phyloP scores from a whole-genome alignment of 164 flowering plant species.

The Tetrastigma voinierianum region DNA sequence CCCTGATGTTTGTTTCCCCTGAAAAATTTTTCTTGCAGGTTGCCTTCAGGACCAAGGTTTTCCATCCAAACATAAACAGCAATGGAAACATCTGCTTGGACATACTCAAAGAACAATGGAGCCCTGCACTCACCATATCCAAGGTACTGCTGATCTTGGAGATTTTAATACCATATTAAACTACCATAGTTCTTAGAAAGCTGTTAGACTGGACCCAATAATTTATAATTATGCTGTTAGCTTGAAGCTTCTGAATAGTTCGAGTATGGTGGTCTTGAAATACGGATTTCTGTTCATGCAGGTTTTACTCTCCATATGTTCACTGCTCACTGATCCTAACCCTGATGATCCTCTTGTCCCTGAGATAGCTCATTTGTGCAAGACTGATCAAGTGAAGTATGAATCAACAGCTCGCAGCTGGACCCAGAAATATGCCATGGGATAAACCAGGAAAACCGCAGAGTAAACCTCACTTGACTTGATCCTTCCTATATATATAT shows the following conservation, averaged over 20 bases:
- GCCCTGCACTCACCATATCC: conserved; percentile 70
- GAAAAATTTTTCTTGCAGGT: conserved; percentile 29
- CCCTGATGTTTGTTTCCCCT: conserved; percentile 1
- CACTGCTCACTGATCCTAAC: conserved; percentile 63
- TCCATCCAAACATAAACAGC: conserved; percentile 66
- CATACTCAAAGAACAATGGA: conserved; percentile 74
- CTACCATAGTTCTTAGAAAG: too few species aligned
- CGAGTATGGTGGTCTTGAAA: background rate
- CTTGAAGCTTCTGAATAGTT: background rate
- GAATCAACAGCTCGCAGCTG: conserved; percentile 62
- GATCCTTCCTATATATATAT: too few species aligned
- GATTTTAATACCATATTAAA: background rate
- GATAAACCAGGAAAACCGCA: conserved; percentile 1
- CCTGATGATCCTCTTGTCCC: conserved; percentile 73
- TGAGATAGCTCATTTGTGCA: conserved; percentile 70
- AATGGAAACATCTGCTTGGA: conserved; percentile 73
- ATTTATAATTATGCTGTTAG: too few species aligned
- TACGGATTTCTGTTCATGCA: conserved; percentile 14
- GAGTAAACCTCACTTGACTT: too few species aligned
- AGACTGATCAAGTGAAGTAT: conserved; percentile 49
- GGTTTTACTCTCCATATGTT: conserved; percentile 72
- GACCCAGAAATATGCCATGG: conserved; percentile 63
- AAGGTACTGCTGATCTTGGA: conserved; percentile 31
- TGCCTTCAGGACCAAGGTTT: conserved; percentile 63
- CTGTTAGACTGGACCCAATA: too few species aligned